A percentile compares a stretch with the other conserved stretches of the same genome.
Evolutionary conservation across 768 basidiomycete genomes (phyloP).

Genomic region (Strobilomyces echinocephalus): DNA sequence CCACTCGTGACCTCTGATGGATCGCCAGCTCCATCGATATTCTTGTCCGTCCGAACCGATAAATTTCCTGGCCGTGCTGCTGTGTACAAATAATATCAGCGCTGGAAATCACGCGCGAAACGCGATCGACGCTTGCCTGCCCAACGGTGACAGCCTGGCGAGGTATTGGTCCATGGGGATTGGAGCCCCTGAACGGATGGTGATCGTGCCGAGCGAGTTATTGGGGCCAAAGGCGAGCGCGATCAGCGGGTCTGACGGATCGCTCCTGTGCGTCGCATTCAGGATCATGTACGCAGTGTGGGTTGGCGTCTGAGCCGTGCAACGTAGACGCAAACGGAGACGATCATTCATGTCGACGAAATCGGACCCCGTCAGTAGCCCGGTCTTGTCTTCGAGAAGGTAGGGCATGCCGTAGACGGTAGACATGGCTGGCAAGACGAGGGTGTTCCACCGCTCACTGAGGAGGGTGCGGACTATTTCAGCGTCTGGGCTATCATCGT

Average conservation of each 20-base stretch:
- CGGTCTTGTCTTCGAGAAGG: slow-evolving; percentile 63
- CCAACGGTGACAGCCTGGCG: slow-evolving; percentile 32
- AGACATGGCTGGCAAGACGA: slow-evolving; percentile 16
- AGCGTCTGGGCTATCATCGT: slow-evolving; percentile 6
- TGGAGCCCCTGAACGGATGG: slow-evolving; percentile 34
- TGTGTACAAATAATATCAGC: slow-evolving; percentile 20
- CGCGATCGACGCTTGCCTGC: slow-evolving; percentile 36
- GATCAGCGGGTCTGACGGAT: slow-evolving; percentile 37
- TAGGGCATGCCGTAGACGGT: slow-evolving; percentile 53
- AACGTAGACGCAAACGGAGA: slow-evolving; percentile 45
- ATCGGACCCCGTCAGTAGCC: slow-evolving; percentile 47
- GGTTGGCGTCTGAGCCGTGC: slow-evolving; percentile 40
- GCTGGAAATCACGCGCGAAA: not conserved
- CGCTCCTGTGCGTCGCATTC: slow-evolving; percentile 30
- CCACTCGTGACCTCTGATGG: slow-evolving; percentile 55
- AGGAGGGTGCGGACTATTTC: slow-evolving; percentile 21
- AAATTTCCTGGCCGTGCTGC: slow-evolving; percentile 48
- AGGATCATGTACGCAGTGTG: slow-evolving; percentile 52
- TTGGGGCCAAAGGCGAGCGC: slow-evolving; percentile 49
- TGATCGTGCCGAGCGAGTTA: slow-evolving; percentile 50
- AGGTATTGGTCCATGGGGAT: slow-evolving; percentile 54
- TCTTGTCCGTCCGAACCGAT: slow-evolving; percentile 53
- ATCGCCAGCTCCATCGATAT: slow-evolving; percentile 56
- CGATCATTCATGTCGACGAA: slow-evolving; percentile 64
- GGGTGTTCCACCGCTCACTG: not conserved